Conservation (phyloP, 1,284 basidiomycete species). For the Ceratobasidium papillatum region DNA sequence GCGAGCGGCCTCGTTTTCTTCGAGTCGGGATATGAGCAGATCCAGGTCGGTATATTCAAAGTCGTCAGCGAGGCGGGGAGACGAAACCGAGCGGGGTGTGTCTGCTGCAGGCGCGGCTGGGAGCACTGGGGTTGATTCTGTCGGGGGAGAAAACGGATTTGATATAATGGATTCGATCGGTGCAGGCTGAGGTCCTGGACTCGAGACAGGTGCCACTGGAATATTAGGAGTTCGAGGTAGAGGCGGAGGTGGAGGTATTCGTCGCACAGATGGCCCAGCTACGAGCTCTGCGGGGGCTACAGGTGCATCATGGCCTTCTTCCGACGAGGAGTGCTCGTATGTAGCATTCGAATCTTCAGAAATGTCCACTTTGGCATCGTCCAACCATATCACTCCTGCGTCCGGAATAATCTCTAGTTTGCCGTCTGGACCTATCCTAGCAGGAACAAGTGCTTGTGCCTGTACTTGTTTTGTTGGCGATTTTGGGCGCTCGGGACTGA, state of each 20-base stretch:
- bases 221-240: not conserved
- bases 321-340: not conserved
- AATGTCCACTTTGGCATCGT: not conserved
- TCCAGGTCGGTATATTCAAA: conserved; percentile 69
- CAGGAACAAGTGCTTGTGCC: conserved; percentile 33
- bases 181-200: not conserved
- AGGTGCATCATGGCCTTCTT: not conserved
- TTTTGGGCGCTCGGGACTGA: conserved; percentile 7
- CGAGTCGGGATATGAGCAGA: conserved; percentile 62
- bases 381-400: conserved; percentile 35
- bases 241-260: not conserved
- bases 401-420: conserved; percentile 33
- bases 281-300: not conserved
- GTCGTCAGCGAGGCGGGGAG: conserved; percentile 35
- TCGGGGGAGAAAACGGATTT: not conserved
- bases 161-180: not conserved
- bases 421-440: conserved; percentile 30
- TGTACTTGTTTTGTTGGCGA: not conserved
- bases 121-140: not conserved
- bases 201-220: not conserved
- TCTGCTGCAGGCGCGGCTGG: not conserved
- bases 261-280: conserved; percentile 5
- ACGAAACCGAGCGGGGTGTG: not conserved
- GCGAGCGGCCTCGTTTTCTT: conserved; percentile 54
- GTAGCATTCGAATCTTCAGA: not conserved